Percentiles rank a stretch among this genome's conserved stretches.
Conservation (phyloP, 108 stramenopile species). For the Cyclotella kingstonii region DNA sequence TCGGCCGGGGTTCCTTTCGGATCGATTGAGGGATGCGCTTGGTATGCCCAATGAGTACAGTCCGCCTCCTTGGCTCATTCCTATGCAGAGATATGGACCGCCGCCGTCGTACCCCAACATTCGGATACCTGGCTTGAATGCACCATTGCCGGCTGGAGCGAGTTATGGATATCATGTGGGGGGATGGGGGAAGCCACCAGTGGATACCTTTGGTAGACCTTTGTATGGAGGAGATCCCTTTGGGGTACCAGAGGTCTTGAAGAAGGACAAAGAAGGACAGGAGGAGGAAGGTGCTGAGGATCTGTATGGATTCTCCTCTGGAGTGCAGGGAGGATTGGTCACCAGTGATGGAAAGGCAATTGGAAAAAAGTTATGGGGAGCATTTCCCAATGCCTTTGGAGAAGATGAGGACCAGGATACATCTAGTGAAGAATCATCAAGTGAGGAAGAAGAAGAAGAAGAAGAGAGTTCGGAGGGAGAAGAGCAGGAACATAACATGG, state of each 20-base stretch:
- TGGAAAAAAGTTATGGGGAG: slow-evolving; percentile 74
- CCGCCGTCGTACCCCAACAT: slow-evolving; percentile 93
- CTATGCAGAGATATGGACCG: slow-evolving; percentile 99
- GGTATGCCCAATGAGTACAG: slow-evolving; percentile 75
- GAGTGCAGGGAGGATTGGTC: slow-evolving; percentile 41
- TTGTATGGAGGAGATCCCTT: slow-evolving; percentile 93
- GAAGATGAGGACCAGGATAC: slow-evolving; percentile 57
- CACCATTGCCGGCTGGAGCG: slow-evolving; percentile 89
- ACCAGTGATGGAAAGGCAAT: slow-evolving; percentile 79
- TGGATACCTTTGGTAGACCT: slow-evolving; percentile 90
- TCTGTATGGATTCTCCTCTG: slow-evolving; percentile 19
- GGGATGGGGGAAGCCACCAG: slow-evolving; percentile 99
- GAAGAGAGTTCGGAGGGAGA: neutral
- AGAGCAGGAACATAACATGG: too few relatives aligned
- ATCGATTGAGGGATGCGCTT: slow-evolving; percentile 78
- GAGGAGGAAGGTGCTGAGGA: slow-evolving; percentile 28
- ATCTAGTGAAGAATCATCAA: slow-evolving; percentile 56
- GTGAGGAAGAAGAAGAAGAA: slow-evolving; percentile 40
- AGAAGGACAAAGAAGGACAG: neutral
- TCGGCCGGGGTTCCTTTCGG: slow-evolving; percentile 64
- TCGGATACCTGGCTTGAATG: slow-evolving; percentile 95
- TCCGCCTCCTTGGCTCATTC: slow-evolving; percentile 99
- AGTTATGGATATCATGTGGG: slow-evolving; percentile 95
- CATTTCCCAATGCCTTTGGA: slow-evolving; percentile 61
- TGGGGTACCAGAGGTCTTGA: slow-evolving; percentile 57